Evolutionary conservation across 164 flowering plant genomes (phyloP).

Genomic region (Umbilicus rupestris): DNA sequence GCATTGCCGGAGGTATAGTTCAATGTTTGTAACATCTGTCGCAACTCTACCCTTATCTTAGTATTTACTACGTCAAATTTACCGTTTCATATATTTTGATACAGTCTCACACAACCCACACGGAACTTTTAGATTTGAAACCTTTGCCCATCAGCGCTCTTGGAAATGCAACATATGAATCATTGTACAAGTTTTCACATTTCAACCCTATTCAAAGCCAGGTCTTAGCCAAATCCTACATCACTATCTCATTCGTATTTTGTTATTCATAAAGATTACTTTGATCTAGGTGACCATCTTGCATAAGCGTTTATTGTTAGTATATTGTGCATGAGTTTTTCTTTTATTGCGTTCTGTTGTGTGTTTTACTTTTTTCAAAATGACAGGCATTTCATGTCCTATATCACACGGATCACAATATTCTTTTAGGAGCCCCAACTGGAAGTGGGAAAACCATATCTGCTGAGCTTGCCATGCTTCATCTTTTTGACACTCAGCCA

Average conservation of each 20-base stretch:
- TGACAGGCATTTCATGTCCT: conserved; percentile 80
- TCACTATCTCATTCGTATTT: not conserved
- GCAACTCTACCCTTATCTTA: not conserved
- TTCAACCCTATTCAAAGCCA: conserved; percentile 99
- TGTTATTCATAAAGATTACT: not conserved
- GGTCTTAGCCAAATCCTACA: conserved; percentile 27
- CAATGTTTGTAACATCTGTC: not conserved
- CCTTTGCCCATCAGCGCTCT: conserved; percentile 90
- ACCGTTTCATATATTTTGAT: conserved; percentile 14
- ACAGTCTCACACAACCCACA: conserved; percentile 74
- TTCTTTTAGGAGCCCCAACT: conserved; percentile 97
- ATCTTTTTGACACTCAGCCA: conserved; percentile 83
- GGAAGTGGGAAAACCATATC: conserved; percentile 99
- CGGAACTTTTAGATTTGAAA: conserved; percentile 89
- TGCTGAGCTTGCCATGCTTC: conserved; percentile 99
- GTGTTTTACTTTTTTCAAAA: not conserved
- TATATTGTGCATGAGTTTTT: not conserved
- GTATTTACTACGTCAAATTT: not conserved
- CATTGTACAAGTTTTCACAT: conserved; percentile 78
- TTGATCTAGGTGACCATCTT: not conserved
- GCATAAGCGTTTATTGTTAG: conserved; percentile 6
- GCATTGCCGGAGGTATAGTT: conserved; percentile 76
- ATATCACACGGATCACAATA: conserved; percentile 83
- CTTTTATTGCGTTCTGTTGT: not conserved
- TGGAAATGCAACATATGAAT: conserved; percentile 57